Percentiles rank a stretch among this genome's conserved stretches.
Evolutionary conservation across 1,284 basidiomycete species (phyloP).

Genomic region (Boletus hoseneyae): DNA sequence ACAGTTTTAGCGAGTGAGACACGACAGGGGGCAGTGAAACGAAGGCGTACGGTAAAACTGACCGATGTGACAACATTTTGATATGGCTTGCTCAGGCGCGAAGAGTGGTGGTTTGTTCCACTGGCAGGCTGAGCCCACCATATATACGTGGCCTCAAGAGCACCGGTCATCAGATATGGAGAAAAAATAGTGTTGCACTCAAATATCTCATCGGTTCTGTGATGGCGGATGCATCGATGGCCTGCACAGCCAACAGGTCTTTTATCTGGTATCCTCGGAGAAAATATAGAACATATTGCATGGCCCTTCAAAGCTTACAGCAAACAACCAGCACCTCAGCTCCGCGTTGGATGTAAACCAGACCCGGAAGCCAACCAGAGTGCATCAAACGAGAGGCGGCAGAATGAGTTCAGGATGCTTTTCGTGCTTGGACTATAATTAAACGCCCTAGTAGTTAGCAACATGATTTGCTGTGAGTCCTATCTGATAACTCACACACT

Average conservation of each 20-base stretch:
- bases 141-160: not conserved
- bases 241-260: not conserved
- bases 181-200: not conserved
- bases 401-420: no score
- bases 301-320: not conserved
- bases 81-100: not conserved
- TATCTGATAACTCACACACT: conserved; percentile 8
- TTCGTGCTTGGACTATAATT: not conserved
- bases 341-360: not conserved
- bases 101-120: no score
- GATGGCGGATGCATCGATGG: not conserved
- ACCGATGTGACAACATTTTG: not conserved
- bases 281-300: not conserved
- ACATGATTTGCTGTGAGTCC: not conserved
- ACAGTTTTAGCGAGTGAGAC: not conserved
- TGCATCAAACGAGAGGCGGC: not conserved
- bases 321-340: not conserved
- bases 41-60: not conserved
- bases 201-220: not conserved
- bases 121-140: not conserved
- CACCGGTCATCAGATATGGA: not conserved
- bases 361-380: not conserved
- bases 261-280: not conserved
- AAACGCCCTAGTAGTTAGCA: not conserved
- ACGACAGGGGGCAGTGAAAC: not conserved